Evolutionary conservation across 768 basidiomycete species (phyloP), one percentile per base, ranked within the genome.

Genomic region (Clitopilus passeckerianus): DNA sequence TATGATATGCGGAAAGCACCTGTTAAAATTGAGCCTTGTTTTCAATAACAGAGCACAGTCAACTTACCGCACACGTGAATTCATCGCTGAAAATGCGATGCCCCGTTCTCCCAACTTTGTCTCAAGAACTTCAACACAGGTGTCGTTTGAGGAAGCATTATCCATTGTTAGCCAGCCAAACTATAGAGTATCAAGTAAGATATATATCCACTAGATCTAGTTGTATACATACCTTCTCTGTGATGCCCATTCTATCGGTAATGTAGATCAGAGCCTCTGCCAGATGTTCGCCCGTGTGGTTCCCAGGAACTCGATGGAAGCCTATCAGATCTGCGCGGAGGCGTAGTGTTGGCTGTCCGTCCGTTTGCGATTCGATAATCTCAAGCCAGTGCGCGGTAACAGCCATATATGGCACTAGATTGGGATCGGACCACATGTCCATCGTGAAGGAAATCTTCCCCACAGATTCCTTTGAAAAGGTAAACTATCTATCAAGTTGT

Each of bases 361-460:
- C 66, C 16, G 70, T 68, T 20, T 66, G 53, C 2, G 64, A 57
- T 0, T 56, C 12, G 12, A 52, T 59, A 1, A 59, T 54, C 54
- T 76, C 56, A 34, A 77, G 71, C 75, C 73, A 80, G 57, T 79
- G 78, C 1, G 70, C 75, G 2, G 77, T 80, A 0, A 77, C 69
- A 10, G 75, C 79, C 75, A 79, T 77, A 62, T 67, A 79, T 10
- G 77, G 69, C 0, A 46, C 27, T 8, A 71, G 63, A 46, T 76
- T 73, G 5, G 63, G 60, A 52, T 79, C 74, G 9, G 70, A 63
- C 78, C 77, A 78, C 14, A 71, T 33, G 60, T 77, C 75, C 34
- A 63, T 72, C 0, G 77, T 77, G 1, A 66, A 57, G 1, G 73
- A 78, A 1, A 78, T 67, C 56, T 69, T 73, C n/a, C 74, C 71